Base-by-base conservation (phyloP, 2,329 filamentous ascomycete genomes). In the Penicillium sp. region DNA sequence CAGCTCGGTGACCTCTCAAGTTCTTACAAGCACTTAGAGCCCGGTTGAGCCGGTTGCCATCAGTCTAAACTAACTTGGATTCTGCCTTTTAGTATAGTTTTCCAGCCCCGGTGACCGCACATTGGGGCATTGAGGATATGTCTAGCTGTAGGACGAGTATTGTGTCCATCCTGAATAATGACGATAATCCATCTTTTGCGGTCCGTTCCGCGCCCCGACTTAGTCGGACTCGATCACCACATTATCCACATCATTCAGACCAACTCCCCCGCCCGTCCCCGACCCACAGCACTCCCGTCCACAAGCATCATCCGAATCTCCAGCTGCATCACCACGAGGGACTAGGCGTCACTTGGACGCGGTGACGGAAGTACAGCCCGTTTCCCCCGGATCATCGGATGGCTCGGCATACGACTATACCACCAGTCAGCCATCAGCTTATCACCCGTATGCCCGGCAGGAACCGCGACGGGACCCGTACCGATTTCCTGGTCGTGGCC, bases 81-180 rank as follows among this genome's bases (percentile, higher is more conserved):
- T 51, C 37, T 50, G 30, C 44, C 41, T 48, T 54, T 47, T 57
- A 62, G 59, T 64, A 61, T 59, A 62, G 25, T 41, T 56, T 61
- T 50, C 58, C 60, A 56, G 55, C 47, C 53, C 48, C 59, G 51
- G 55, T 65, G 53, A 55, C 50, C 52, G 40, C 48, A 40, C 40
- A 57, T 60, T 51, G 53, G 44, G 57, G 55, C 45, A 16, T 44
- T 31, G 56, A 60, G 50, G 59, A 68, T 58, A 74, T 74, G 69
- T 65, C 69, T 36, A 62, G 63, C 54, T 66, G 68, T 60, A 69
- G 61, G 58, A 57, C 71, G 43, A 72, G 63, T 61, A 69, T 75
- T 60, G 69, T 76, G 56, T 78, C 76, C 30, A 78, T 78, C 60
- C 60, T 78, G 56, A 78, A 78, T 67, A 77, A 78, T 65, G 75